A percentile compares a stretch with the other conserved stretches of the same genome.
phyloP scores from a whole-genome alignment of 1,284 basidiomycete genomes.

The Sporisorium graminicola region DNA sequence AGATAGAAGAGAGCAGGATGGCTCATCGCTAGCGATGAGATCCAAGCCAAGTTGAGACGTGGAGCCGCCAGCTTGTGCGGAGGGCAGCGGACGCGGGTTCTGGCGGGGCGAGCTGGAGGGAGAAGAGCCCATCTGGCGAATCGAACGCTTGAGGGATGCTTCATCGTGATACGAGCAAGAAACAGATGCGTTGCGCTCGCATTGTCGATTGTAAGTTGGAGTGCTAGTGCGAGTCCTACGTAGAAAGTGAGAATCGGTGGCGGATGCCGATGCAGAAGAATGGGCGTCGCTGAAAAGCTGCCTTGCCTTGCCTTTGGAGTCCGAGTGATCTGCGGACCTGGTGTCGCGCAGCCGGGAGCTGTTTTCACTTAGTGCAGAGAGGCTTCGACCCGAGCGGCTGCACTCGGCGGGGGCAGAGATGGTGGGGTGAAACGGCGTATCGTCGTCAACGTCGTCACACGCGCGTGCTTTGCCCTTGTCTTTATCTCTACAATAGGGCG shows the following conservation, averaged over 20 bases:
- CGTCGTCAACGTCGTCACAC: slow-evolving; percentile 1
- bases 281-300: not conserved
- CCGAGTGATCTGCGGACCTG: not conserved
- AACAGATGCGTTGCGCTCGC: not conserved
- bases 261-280: not conserved
- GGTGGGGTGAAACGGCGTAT: not conserved
- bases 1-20: not conserved
- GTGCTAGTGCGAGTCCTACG: not conserved
- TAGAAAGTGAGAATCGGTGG: not conserved
- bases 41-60: not conserved
- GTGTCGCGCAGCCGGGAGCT: not conserved
- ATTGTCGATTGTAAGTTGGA: not conserved
- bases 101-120: slow-evolving; percentile 30
- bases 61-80: not conserved
- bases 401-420: not conserved
- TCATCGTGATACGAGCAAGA: slow-evolving; percentile 6
- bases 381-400: not conserved
- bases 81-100: not conserved
- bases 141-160: slow-evolving; percentile 26
- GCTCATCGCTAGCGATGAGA: not conserved
- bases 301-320: slow-evolving; percentile 25
- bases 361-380: not conserved
- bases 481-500: slow-evolving; percentile 11
- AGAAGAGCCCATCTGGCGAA: slow-evolving; percentile 35
- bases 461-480: slow-evolving; percentile 42